Evolutionary conservation across 306 rosid species (phyloP), one percentile per base, ranked within the genome.

Genomic region (Cyclanthera cordifolia): DNA sequence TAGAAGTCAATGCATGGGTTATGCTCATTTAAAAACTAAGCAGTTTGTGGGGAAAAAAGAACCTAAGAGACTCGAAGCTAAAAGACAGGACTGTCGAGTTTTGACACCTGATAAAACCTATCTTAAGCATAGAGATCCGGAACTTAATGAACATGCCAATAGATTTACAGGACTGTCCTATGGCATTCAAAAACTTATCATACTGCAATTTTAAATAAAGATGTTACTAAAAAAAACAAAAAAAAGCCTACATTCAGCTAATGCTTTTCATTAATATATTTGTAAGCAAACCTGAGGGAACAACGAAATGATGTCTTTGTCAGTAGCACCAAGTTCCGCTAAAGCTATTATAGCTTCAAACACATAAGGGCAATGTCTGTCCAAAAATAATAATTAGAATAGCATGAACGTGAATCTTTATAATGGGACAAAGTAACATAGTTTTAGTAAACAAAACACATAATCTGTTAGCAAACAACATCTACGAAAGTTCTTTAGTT

Each of bases 261-360:
- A 12, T 41, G 13, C 69, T 41, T 39, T 41, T 46, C 7, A 43
- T 23, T 39, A 45, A 65, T 53, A 39, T 13, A 52, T 69, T 37
- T 54, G 37, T 13, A 49, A 80, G 77, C 82, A 68, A 79, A 90
- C 99, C 99, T 90, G 99, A 53, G 99, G 95, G 81, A 88, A 86
- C 86, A 94, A 76, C 49, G 95, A 88, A 72, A 85, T 76, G 56
- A 94, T 94, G 76, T 94, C 99, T 75, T 86, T 90, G 74, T 85
- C 84, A 37, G 90, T 51, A 71, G 83, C 82, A 71, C 96, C 95
- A 58, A 94, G 72, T 80, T 90, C 99, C 52, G 99, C 86, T 76
- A 94, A 88, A 70, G 97, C 97, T 64, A 75, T 76, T 68, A 88
- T 79, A 46, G 95, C 99, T 81, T 94, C 99, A 34, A 94, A 79